Evolutionary conservation across 148 eudicot genomes (phyloP).

Genomic region (Euryodendron excelsum): DNA sequence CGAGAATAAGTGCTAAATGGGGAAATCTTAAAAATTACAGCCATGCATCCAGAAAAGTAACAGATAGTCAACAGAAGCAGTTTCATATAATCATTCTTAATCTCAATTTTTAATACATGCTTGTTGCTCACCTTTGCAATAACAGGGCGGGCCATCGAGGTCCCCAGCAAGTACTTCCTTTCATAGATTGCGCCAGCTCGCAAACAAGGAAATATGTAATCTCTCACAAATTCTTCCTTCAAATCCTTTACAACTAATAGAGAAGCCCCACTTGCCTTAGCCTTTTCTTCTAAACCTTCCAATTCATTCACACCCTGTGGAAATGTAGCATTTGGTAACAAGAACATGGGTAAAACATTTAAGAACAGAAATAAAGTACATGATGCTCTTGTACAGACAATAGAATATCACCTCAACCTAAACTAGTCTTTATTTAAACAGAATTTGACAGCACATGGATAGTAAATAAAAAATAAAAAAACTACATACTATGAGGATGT

Average conservation of each 20-base stretch:
- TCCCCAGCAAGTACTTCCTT: slow-evolving; percentile 92
- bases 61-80: neutral
- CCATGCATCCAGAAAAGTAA: neutral
- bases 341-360: neutral
- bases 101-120: neutral
- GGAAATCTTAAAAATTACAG: neutral
- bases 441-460: neutral
- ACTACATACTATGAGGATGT: neutral
- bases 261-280: slow-evolving; percentile 98
- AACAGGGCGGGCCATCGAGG: slow-evolving; percentile 99
- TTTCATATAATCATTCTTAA: neutral
- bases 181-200: slow-evolving; percentile 98
- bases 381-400: neutral
- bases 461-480: neutral
- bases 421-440: neutral
- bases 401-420: neutral
- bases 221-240: slow-evolving; percentile 91
- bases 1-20: neutral
- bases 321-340: neutral
- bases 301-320: slow-evolving; percentile 72
- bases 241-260: slow-evolving; percentile 96
- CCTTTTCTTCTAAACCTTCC: slow-evolving; percentile 89
- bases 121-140: slow-evolving; percentile 77
- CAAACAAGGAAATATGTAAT: slow-evolving; percentile 84
- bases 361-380: neutral